Conservation (phyloP, 192 early-diverging fungal species). For the Coemansia sp. region DNA sequence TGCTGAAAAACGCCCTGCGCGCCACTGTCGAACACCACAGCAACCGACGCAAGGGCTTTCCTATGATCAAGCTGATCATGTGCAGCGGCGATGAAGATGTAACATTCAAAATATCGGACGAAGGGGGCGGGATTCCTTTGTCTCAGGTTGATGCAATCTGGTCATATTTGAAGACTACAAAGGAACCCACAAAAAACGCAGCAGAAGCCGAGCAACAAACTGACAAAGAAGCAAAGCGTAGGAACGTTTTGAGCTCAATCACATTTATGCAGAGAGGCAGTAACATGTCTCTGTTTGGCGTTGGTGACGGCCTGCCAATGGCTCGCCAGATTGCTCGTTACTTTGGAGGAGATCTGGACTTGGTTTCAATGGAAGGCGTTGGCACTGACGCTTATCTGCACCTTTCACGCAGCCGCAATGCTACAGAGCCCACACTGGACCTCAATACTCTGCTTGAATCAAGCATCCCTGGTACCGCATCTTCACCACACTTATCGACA, state of each 20-base stretch:
- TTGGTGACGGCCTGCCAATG: constrained; percentile 51
- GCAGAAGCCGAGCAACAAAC: constrained; percentile 1
- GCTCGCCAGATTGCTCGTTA: constrained; percentile 60
- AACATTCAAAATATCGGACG: constrained; percentile 63
- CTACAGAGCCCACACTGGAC: constrained; percentile 28
- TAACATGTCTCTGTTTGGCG: constrained; percentile 45
- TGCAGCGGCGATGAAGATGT: constrained; percentile 63
- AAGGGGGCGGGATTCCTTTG: constrained; percentile 63
- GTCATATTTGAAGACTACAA: constrained; percentile 55
- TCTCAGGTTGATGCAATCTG: constrained; percentile 59
- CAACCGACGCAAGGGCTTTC: constrained; percentile 21
- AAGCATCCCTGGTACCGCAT: constrained; percentile 1
- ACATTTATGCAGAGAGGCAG: constrained; percentile 35
- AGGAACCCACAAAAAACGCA: constrained; percentile 2
- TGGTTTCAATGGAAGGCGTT: constrained; percentile 67
- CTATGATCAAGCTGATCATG: constrained; percentile 57
- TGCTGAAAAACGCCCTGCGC: constrained; percentile 60
- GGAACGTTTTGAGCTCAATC: constrained; percentile 24
- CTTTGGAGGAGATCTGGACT: constrained; percentile 65
- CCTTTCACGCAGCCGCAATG: constrained; percentile 45
- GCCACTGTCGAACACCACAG: constrained; percentile 57
- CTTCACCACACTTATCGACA: neutral
- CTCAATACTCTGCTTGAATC: constrained; percentile 39
- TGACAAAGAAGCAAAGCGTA: constrained; percentile 16
- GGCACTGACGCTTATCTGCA: constrained; percentile 64